phyloP scores from a whole-genome alignment of 2,329 filamentous ascomycete species.

The Aspergillus sp. region DNA sequence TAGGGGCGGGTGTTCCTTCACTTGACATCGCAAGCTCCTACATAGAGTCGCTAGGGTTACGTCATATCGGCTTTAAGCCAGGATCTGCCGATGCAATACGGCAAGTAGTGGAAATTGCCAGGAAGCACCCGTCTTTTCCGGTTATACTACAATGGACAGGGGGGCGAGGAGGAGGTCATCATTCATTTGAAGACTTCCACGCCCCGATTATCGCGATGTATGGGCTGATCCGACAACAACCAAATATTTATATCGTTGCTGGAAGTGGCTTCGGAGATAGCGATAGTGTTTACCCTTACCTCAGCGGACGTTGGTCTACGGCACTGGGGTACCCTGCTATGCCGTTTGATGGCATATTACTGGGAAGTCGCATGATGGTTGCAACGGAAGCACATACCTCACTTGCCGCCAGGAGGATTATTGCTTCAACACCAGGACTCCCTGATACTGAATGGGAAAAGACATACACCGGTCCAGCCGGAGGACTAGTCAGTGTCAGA shows the following conservation, averaged over 20 bases:
- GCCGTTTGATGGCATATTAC: slow-evolving; percentile 90
- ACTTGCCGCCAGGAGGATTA: slow-evolving; percentile 77
- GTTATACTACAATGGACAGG: slow-evolving; percentile 93
- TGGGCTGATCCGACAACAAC: slow-evolving; percentile 65
- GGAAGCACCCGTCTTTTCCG: slow-evolving; percentile 91
- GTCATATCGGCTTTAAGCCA: slow-evolving; percentile 93
- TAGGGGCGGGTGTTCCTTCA: slow-evolving; percentile 89
- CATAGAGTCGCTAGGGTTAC: slow-evolving; percentile 86
- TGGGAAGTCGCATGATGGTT: slow-evolving; percentile 92
- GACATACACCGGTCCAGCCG: slow-evolving; percentile 81
- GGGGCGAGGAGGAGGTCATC: slow-evolving; percentile 88
- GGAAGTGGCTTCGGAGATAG: slow-evolving; percentile 89
- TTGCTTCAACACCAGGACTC: slow-evolving; percentile 75
- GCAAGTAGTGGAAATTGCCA: slow-evolving; percentile 86
- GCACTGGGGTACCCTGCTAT: slow-evolving; percentile 85
- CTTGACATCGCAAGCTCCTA: slow-evolving; percentile 92
- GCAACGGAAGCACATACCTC: slow-evolving; percentile 90
- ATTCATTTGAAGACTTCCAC: slow-evolving; percentile 95
- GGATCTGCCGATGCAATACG: slow-evolving; percentile 86
- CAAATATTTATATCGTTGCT: slow-evolving; percentile 84
- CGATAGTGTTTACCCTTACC: slow-evolving; percentile 88
- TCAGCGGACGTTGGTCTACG: slow-evolving; percentile 85
- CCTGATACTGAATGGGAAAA: slow-evolving; percentile 81
- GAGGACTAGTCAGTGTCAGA: slow-evolving; percentile 88
- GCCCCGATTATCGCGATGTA: slow-evolving; percentile 89